Evolutionary conservation across 306 rosid species (phyloP), one percentile per base, ranked within the genome.

Genomic region (Rosa chinensis): DNA sequence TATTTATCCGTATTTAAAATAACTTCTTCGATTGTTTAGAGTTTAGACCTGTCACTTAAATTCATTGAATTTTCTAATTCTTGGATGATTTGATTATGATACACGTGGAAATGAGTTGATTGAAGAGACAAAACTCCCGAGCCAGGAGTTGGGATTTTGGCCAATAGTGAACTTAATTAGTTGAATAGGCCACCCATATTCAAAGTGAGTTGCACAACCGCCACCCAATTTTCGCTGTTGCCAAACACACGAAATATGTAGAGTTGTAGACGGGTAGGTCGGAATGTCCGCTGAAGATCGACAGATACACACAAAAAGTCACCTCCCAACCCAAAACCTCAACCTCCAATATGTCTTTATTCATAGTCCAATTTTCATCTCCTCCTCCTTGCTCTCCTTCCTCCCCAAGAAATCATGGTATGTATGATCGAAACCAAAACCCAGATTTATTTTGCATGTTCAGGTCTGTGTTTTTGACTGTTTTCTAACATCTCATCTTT

Each of bases 261-360:
- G n/a, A n/a, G n/a, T n/a, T n/a, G n/a, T n/a, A 64, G 82, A 84
- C 80, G 35, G 86, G 76, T 89, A 80, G 90, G 90, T 84, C 39
- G 74, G 90, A 89, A 82, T 80, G 77, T 76, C 75, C n/a, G 92
- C 52, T 86, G 79, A 47, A 79, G 44, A 23, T 77, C 35, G 76
- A 52, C 69, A 66, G 61, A 14, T 50, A 20, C 42, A 43, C 28
- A 18, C 45, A 10, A n/a, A 75, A 40, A 13, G 39, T 23, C 52
- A 43, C 56, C 5, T 40, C 70, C 17, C 56, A 58, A 17, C 52
- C 78, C 16, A 43, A 50, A 72, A 55, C 52, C n/a, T 71, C 4
- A 66, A 39, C 45, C 71, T 42, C 71, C 48, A 39, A 16, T 59
- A 28, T 58, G 5, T 67, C 59, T 61, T 17, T 25, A 14, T 72